Percentiles rank a stretch among this genome's conserved stretches.
These are phyloP conservation scores for Paraphaeosphaeria sporulosa DNA, from an alignment of 2,329 filamentous ascomycete genomes.

Conservation along the genomic window DNA sequence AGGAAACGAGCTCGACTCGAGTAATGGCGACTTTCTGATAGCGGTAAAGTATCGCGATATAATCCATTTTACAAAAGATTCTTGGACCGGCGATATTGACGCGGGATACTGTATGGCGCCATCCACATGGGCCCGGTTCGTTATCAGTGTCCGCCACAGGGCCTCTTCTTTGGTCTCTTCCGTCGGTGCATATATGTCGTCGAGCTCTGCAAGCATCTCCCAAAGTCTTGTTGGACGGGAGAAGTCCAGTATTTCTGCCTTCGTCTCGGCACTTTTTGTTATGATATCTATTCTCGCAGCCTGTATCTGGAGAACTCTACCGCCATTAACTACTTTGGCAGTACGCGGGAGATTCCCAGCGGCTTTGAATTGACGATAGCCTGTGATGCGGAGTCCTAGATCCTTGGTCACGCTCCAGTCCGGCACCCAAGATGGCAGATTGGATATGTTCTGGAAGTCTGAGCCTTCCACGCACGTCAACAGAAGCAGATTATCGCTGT, in stretches of 20 bases:
- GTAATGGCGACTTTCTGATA: not conserved
- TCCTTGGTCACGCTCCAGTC: conserved; percentile 23
- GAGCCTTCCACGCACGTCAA: conserved; percentile 27
- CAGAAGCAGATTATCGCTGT: conserved; percentile 21
- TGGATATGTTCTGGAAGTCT: conserved; percentile 19
- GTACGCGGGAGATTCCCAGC: conserved; percentile 6
- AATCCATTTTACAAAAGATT: conserved; percentile 24
- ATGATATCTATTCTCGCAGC: conserved; percentile 18
- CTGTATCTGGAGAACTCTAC: conserved; percentile 12
- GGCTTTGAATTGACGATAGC: conserved; percentile 22
- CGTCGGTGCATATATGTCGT: conserved; percentile 5
- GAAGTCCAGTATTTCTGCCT: conserved; percentile 12
- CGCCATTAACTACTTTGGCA: not conserved
- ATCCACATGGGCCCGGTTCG: conserved; percentile 14
- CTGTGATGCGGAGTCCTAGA: conserved; percentile 22
- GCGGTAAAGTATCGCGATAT: conserved; percentile 21
- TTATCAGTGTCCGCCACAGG: conserved; percentile 23
- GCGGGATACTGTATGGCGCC: conserved; percentile 3
- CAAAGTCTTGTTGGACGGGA: conserved; percentile 17
- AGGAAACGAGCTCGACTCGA: not conserved
- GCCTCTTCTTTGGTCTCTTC: conserved; percentile 20
- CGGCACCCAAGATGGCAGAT: conserved; percentile 30
- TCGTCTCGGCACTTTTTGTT: conserved; percentile 14
- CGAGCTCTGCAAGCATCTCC: conserved; percentile 16
- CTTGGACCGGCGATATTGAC: not conserved